These are phyloP conservation scores for Tolypocladium pustulatum DNA, from an alignment of 2,329 filamentous ascomycete genomes.

Conservation along the genomic window DNA sequence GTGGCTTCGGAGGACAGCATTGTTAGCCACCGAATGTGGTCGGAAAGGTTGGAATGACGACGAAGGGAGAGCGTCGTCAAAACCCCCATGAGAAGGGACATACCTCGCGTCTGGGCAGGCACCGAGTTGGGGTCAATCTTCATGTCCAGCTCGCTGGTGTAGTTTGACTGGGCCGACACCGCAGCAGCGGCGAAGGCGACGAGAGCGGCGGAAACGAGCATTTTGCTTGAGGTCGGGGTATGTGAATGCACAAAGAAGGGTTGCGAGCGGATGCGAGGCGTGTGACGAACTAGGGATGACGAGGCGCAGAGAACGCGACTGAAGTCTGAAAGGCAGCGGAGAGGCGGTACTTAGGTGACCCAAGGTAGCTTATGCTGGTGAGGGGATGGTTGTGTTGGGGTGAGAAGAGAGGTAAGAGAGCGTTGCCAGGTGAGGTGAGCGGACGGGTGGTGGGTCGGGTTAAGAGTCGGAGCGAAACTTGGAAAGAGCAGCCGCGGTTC, in stretches of 20 bases:
- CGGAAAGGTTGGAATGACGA: not conserved
- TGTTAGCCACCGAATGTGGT: constrained; percentile 1
- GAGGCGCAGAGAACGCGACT: not conserved
- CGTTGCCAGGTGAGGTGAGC: not conserved
- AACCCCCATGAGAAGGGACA: constrained; percentile 9
- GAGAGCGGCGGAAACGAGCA: constrained; percentile 30
- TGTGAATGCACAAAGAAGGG: not conserved
- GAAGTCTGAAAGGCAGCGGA: not conserved
- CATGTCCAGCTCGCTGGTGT: constrained; percentile 30
- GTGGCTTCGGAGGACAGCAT: constrained; percentile 21
- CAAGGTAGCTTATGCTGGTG: constrained; percentile 2
- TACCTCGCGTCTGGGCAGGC: constrained; percentile 26
- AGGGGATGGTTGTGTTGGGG: constrained; percentile 5
- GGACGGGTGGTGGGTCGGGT: not conserved
- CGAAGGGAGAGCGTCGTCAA: not conserved
- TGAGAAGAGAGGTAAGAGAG: not conserved
- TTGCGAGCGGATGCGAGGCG: not conserved
- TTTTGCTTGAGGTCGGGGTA: constrained; percentile 16
- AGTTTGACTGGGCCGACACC: constrained; percentile 33
- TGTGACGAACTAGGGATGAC: not conserved
- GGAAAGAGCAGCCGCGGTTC: not conserved
- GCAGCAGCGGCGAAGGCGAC: constrained; percentile 33
- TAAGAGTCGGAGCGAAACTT: not conserved
- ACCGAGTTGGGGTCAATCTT: constrained; percentile 28
- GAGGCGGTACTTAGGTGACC: constrained; percentile 2